Percentiles rank a stretch among this genome's conserved stretches.
Conservation (phyloP, 306 rosid genomes). For the Prunus dulcis region DNA sequence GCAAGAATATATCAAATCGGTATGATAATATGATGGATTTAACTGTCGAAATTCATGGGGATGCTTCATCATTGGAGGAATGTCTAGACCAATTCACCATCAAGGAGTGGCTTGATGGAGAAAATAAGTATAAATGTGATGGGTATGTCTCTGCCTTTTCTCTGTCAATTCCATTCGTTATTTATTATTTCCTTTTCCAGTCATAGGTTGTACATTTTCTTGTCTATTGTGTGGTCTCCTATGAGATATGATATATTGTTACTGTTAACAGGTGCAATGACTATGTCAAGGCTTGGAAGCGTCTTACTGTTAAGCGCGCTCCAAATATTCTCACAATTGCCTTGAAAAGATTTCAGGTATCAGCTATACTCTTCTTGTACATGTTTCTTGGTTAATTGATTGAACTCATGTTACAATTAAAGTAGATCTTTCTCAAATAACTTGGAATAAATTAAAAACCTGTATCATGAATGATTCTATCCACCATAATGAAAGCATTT, state of each 20-base stretch:
- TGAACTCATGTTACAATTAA: neutral
- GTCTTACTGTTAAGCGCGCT: constrained; percentile 74
- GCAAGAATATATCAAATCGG: constrained; percentile 74
- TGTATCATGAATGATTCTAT: neutral
- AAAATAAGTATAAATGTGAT: constrained; percentile 93
- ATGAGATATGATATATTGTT: constrained; percentile 21
- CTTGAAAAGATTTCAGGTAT: constrained; percentile 97
- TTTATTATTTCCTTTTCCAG: neutral
- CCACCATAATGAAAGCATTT: neutral
- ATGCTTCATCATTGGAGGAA: constrained; percentile 87
- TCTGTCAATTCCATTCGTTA: neutral
- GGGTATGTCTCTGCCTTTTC: constrained; percentile 53
- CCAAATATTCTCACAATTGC: constrained; percentile 95
- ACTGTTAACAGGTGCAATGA: constrained; percentile 80
- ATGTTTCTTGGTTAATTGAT: constrained; percentile 10
- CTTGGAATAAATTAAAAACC: neutral
- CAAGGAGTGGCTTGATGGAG: constrained; percentile 86
- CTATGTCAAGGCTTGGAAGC: constrained; percentile 93
- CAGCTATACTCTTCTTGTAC: constrained; percentile 22
- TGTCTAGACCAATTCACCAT: constrained; percentile 90
- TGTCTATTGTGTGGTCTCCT: constrained; percentile 1
- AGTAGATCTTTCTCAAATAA: neutral
- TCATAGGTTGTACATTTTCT: no score
- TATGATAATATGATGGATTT: constrained; percentile 98
- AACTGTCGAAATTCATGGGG: constrained; percentile 97